phyloP scores from a whole-genome alignment of 345 rosid genomes.

The Sisymbrium altissimum region DNA sequence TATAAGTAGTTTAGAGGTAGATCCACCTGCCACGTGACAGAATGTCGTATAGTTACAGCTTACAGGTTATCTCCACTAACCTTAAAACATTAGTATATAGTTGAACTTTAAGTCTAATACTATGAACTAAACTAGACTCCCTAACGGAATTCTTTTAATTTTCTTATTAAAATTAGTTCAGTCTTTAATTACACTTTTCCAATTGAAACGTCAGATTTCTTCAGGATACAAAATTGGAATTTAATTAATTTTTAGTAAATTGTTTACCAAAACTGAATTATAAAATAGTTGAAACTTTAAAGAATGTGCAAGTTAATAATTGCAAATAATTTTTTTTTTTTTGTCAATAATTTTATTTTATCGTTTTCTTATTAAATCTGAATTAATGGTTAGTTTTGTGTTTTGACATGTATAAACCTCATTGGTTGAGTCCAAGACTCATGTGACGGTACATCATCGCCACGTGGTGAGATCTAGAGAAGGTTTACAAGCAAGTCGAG shows the following conservation, averaged over 20 bases:
- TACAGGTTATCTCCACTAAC: slow-evolving; percentile 25
- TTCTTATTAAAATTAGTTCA: background rate
- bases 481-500: slow-evolving; percentile 1
- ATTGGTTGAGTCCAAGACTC: slow-evolving; percentile 21
- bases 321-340: no score
- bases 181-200: background rate
- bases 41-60: slow-evolving; percentile 19
- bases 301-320: slow-evolving; percentile 6
- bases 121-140: background rate
- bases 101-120: background rate
- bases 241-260: background rate
- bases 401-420: slow-evolving; percentile 7
- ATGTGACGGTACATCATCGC: slow-evolving; percentile 14
- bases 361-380: background rate
- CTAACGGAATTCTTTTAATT: background rate
- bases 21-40: slow-evolving; percentile 34
- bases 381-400: background rate
- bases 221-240: background rate
- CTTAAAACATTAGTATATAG: background rate
- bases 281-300: background rate
- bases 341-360: background rate
- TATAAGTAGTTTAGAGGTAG: slow-evolving; percentile 6
- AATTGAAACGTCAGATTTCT: background rate
- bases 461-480: slow-evolving; percentile 46
- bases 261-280: background rate